A percentile compares a stretch with the other conserved stretches of the same genome.
Evolutionary conservation across 768 basidiomycete species (phyloP).

Genomic region (Russula olivacea): DNA sequence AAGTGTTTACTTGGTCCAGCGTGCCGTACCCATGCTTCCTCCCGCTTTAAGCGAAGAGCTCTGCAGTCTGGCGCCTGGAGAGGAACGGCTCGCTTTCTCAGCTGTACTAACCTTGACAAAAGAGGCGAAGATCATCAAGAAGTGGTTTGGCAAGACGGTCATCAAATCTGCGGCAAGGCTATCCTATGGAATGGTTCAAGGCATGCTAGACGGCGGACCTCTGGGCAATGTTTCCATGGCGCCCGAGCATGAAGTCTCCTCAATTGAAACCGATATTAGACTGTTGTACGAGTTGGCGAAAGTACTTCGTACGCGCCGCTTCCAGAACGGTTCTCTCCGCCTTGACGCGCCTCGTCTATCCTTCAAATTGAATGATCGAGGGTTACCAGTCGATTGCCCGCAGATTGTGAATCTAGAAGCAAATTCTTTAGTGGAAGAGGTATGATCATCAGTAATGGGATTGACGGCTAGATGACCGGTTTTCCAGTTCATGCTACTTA

Average conservation of each 20-base stretch:
- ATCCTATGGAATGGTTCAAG: slow-evolving; percentile 76
- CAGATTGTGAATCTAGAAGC: slow-evolving; percentile 63
- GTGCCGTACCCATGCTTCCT: slow-evolving; percentile 95
- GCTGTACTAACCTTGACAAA: slow-evolving; percentile 79
- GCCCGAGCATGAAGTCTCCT: slow-evolving; percentile 52
- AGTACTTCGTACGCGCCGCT: slow-evolving; percentile 65
- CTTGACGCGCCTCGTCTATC: slow-evolving; percentile 62
- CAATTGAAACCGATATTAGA: slow-evolving; percentile 72
- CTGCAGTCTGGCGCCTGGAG: slow-evolving; percentile 84
- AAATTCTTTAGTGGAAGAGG: slow-evolving; percentile 85
- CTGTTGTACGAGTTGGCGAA: slow-evolving; percentile 61
- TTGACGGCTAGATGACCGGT: not conserved
- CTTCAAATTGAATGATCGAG: slow-evolving; percentile 76
- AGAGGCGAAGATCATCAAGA: slow-evolving; percentile 77
- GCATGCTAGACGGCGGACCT: slow-evolving; percentile 67
- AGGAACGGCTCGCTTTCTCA: slow-evolving; percentile 89
- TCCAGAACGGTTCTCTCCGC: slow-evolving; percentile 73
- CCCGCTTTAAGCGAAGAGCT: slow-evolving; percentile 88
- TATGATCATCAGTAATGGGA: slow-evolving; percentile 29
- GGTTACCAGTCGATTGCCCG: slow-evolving; percentile 73
- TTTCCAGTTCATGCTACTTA: slow-evolving; percentile 84
- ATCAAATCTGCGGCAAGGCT: slow-evolving; percentile 87
- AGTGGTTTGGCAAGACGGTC: slow-evolving; percentile 91
- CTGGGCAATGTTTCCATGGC: slow-evolving; percentile 48
- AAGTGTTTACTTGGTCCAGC: slow-evolving; percentile 94